These are phyloP conservation scores for Tylopilus sp. DNA, from an alignment of 768 basidiomycete genomes.

Conservation along the genomic window DNA sequence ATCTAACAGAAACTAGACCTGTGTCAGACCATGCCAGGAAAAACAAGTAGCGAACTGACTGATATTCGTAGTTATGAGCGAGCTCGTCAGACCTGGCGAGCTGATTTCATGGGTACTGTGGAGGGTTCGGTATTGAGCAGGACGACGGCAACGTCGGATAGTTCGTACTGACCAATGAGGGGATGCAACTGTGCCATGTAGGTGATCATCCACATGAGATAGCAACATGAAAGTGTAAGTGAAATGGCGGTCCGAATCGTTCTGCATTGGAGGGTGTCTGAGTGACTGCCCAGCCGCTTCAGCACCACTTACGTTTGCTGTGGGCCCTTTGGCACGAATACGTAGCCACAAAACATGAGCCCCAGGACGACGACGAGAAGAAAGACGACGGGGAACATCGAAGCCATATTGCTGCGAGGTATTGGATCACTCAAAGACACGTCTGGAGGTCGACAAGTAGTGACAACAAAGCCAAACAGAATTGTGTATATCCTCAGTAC, in stretches of 20 bases:
- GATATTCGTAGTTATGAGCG: slow-evolving; percentile 17
- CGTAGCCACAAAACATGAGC: slow-evolving; percentile 60
- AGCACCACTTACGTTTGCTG: slow-evolving; percentile 74
- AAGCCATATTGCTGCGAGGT: slow-evolving; percentile 49
- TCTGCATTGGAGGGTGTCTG: slow-evolving; percentile 38
- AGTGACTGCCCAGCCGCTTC: neutral
- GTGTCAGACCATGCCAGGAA: slow-evolving; percentile 1
- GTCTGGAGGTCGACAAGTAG: slow-evolving; percentile 1
- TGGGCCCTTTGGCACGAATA: slow-evolving; percentile 80
- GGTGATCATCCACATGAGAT: slow-evolving; percentile 97
- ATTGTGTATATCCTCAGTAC: too few species aligned
- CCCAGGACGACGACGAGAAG: slow-evolving; percentile 61
- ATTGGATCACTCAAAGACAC: neutral
- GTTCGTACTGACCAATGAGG: slow-evolving; percentile 65
- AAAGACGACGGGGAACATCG: slow-evolving; percentile 65
- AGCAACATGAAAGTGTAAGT: slow-evolving; percentile 79
- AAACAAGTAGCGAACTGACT: slow-evolving; percentile 12
- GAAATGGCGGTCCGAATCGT: slow-evolving; percentile 78
- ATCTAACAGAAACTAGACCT: slow-evolving; percentile 14
- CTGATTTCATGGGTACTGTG: slow-evolving; percentile 19
- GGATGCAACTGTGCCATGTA: slow-evolving; percentile 94
- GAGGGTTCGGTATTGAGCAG: neutral
- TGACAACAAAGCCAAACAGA: neutral
- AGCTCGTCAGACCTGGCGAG: slow-evolving; percentile 16
- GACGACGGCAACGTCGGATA: neutral